Base-by-base conservation (phyloP, 305 asterid species). In the Ilex paraguariensis region DNA sequence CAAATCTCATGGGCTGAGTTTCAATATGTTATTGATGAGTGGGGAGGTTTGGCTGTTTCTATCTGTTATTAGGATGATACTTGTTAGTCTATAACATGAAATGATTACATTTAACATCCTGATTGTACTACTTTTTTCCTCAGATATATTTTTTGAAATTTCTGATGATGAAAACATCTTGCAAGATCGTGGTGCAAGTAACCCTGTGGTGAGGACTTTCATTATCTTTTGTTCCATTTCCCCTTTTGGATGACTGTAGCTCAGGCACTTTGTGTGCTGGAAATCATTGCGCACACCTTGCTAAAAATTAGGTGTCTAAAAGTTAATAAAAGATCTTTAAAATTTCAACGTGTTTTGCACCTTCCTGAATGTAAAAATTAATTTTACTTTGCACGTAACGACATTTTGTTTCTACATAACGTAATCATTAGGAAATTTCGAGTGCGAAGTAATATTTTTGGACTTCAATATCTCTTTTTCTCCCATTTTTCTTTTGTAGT, bases 131-230 rank as follows among this genome's bases (percentile, higher is more conserved):
- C 49, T 62, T 52, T 57, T 65, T 56, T 64, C 54, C 64, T 57
- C 90, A 88, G 96, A 88, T 80, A 77, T 86, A 57, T 81, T 75
- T 79, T 68, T 88, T 76, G 90, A 82, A 82, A 83, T 88, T 69
- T 64, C 57, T 74, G 90, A 86, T 65, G 75, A 66, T 59, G 81
- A 77, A 60, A 82, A 86, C 76, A 82, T 88, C 80, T 68, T 88
- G 77, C 84, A 67, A 77, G 92, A 88, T 64, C 80, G 67, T 61
- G 92, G 82, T 68, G 84, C 92, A 67, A 77, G 80, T 71, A 86
- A 81, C 72, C 88, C 95, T 52, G 96, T 84, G 88, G 96, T 88
- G 77, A 77, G 84, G 58, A 73, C 70, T 69, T 83, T 8, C 10
- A 52, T 52, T 52, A 12, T 49, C 53, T 49, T 49, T n/a, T 49